Percentiles rank a stretch among this genome's conserved stretches.
Conservation (phyloP, 2,329 filamentous ascomycete genomes). For the Pyrenochaeta sp. region DNA sequence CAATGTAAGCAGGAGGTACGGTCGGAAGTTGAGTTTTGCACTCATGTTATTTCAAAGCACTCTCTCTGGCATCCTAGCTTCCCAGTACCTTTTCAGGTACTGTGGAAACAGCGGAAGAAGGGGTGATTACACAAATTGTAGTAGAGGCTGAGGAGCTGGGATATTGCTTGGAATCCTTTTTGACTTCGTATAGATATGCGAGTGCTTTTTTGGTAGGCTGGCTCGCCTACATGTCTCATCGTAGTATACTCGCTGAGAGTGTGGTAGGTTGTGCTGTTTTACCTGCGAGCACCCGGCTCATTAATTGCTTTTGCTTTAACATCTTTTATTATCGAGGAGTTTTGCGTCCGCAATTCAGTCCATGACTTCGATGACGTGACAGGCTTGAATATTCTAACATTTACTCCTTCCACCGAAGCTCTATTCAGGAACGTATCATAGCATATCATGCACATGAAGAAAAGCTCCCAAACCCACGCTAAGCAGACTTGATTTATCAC, state of each 20-base stretch:
- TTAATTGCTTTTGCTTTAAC: neutral
- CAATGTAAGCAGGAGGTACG: neutral
- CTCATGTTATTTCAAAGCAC: neutral
- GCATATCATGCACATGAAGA: neutral
- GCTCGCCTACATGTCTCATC: neutral
- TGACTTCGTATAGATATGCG: neutral
- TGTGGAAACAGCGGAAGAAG: neutral
- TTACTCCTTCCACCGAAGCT: neutral
- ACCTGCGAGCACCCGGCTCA: neutral
- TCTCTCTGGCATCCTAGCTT: neutral
- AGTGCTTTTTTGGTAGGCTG: neutral
- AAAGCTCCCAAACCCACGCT: neutral
- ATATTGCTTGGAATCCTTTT: conserved; percentile 2
- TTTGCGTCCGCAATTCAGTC: neutral
- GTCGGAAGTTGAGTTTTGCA: neutral
- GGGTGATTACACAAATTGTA: conserved; percentile 4
- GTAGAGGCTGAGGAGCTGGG: neutral
- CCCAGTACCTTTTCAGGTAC: neutral
- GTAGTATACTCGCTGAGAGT: neutral
- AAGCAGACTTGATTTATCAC: neutral
- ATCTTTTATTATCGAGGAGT: conserved; percentile 7
- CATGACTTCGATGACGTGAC: neutral
- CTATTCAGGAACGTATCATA: neutral
- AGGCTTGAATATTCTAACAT: neutral
- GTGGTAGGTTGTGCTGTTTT: neutral